These are phyloP conservation scores for Tetrapisispora pingtungensis DNA, from an alignment of 805 yeast species.

Conservation along the genomic window DNA sequence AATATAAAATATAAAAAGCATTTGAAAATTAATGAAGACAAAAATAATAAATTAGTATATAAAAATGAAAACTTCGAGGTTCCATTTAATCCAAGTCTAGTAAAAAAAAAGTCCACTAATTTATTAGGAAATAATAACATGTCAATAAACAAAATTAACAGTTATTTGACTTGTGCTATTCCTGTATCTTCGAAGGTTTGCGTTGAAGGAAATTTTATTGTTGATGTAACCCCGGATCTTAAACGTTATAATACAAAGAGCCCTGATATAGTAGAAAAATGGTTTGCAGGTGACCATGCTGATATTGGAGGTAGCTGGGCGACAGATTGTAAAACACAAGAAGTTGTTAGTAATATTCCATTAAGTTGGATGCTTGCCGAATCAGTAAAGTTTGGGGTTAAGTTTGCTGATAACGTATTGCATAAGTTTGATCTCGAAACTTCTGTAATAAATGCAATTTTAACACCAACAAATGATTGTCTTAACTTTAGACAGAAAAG, in stretches of 20 bases:
- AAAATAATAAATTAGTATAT: too few species aligned
- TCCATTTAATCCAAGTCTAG: too few species aligned
- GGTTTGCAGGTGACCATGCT: conserved; percentile 64
- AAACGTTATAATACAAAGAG: conserved; percentile 1
- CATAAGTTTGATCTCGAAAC: conserved; percentile 33
- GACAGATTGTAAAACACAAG: conserved; percentile 33
- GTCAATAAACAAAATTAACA: too few species aligned
- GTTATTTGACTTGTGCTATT: not conserved
- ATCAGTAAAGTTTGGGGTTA: conserved; percentile 42
- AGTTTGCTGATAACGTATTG: conserved; percentile 34
- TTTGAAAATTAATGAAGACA: too few species aligned
- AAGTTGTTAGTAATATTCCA: conserved; percentile 38
- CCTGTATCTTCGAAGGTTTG: not conserved
- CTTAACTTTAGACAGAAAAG: conserved; percentile 23
- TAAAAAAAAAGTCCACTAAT: too few species aligned
- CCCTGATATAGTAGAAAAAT: conserved; percentile 36
- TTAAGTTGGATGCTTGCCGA: conserved; percentile 53
- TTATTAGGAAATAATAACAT: too few species aligned
- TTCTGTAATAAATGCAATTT: conserved; percentile 33
- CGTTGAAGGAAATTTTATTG: conserved; percentile 1
- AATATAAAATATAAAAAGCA: too few species aligned
- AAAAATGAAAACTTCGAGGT: too few species aligned
- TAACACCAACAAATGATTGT: conserved; percentile 46
- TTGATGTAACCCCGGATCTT: not conserved
- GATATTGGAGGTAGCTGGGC: conserved; percentile 66